Evolutionary conservation across 208 protist genomes (phyloP), one percentile per base, ranked within the genome.

Genomic region (Herpetomonas samuelpessoai): DNA sequence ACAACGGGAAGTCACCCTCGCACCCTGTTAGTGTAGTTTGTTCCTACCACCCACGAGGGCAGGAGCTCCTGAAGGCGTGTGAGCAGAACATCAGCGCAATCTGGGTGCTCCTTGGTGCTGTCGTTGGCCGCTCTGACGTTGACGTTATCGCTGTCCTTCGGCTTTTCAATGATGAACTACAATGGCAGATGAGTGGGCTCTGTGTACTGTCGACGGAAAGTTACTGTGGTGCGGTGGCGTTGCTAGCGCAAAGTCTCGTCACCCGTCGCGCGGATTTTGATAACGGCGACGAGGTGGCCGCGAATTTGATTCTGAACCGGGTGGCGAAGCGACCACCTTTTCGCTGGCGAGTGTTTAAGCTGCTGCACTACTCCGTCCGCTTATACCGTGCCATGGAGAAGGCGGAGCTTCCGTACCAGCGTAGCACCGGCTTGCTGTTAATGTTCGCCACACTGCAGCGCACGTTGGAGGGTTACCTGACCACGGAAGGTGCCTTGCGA

Each of bases 131-230:
- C 3, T 45, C 59, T 0, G 49, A 69, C 47, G 73, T 78, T 39
- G 81, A 91, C 57, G 68, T 76, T 3, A 44, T 44, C 0, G 61
- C 73, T 2, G 55, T 89, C 31, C 63, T 91, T 26, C 53, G 66
- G 24, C 74, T 83, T 52, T 81, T 91, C 48, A 59, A 86, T 56
- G 45, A 58, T 10, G 57, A 65, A 2, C 39, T 52, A 9, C 62
- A 62, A 47, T 93, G 86, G 83, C 12, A 25, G 30, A 72, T 79
- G 25, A 87, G 79, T 61, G 86, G 76, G 7, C 30, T 74, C 2
- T 72, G 86, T 21, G 24, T 73, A 14, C 26, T 76, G 30, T 27
- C 58, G 25, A 81, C 72, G 27, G 71, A 81, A 25, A 72, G 71
- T 56, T 93, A 91, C 62, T 76, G 77, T 50, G 41, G 46, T 10